Evolutionary conservation across 176 grass and related monocot genomes (phyloP).

Genomic region (Aechmea fasciata): DNA sequence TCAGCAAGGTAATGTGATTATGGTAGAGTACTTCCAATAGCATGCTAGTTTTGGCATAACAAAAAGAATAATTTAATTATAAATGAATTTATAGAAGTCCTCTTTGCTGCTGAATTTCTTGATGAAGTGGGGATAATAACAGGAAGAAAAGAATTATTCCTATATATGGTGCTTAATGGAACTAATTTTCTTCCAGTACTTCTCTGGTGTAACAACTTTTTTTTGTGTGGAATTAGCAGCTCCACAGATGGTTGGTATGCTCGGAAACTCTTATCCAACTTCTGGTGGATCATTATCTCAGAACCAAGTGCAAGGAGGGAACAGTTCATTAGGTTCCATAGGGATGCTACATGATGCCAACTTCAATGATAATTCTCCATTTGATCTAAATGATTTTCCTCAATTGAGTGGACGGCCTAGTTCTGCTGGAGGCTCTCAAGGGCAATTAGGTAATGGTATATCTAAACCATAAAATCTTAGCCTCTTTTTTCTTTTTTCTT

Average conservation of each 20-base stretch:
- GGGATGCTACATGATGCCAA: slow-evolving; percentile 86
- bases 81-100: not conserved
- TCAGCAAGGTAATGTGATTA: slow-evolving; percentile 52
- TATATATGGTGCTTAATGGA: not conserved
- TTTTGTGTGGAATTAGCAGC: slow-evolving; percentile 28
- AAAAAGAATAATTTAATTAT: too few relatives aligned
- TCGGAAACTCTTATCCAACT: slow-evolving; percentile 78
- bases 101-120: not conserved
- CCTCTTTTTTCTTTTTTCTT: not conserved
- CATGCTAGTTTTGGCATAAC: too few relatives aligned
- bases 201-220: not conserved
- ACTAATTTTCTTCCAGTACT: not conserved
- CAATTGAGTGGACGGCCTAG: slow-evolving; percentile 84
- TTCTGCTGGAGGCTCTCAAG: slow-evolving; percentile 85
- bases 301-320: slow-evolving; percentile 80
- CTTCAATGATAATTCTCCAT: slow-evolving; percentile 60
- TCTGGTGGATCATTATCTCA: slow-evolving; percentile 69
- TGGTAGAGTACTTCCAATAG: too few relatives aligned
- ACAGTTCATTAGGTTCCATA: slow-evolving; percentile 71
- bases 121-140: not conserved
- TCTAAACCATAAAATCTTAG: slow-evolving; percentile 6
- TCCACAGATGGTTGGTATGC: slow-evolving; percentile 75
- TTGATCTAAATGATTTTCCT: slow-evolving; percentile 98
- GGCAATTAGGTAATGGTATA: slow-evolving; percentile 79
- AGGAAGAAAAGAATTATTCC: not conserved